Evolutionary conservation across 208 protist genomes (phyloP).

Genomic region (Trypanosoma caninum): DNA sequence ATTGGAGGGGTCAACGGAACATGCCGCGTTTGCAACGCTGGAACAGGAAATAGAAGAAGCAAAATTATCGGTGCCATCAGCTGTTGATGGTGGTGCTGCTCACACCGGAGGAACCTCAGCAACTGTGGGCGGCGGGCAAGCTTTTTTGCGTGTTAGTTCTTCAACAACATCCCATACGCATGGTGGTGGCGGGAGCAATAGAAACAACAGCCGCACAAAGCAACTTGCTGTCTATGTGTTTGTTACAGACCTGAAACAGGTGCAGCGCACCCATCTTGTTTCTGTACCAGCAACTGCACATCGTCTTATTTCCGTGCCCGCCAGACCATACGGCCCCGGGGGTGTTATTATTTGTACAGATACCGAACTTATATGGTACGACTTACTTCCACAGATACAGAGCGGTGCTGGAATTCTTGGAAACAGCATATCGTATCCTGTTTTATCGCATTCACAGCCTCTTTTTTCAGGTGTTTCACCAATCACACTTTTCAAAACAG

Average conservation of each 20-base stretch:
- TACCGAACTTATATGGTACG: conserved; percentile 93
- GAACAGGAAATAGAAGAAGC: conserved; percentile 74
- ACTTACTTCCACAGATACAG: conserved; percentile 46
- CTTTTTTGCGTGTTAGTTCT: conserved; percentile 20
- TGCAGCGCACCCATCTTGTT: conserved; percentile 95
- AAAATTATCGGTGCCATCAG: not conserved
- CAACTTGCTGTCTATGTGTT: conserved; percentile 95
- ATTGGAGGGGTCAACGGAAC: conserved; percentile 59
- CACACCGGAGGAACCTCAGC: not conserved
- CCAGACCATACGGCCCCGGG: conserved; percentile 88
- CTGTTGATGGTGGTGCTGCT: not conserved
- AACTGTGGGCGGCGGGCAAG: conserved; percentile 5
- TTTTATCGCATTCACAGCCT: not conserved
- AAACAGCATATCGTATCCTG: conserved; percentile 13
- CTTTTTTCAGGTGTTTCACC: conserved; percentile 9
- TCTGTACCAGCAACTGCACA: conserved; percentile 90
- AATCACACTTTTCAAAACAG: conserved; percentile 69
- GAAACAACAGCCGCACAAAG: not conserved
- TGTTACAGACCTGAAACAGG: conserved; percentile 97
- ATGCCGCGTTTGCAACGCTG: conserved; percentile 63
- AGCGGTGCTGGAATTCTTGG: conserved; percentile 13
- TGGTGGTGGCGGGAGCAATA: not conserved
- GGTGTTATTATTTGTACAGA: conserved; percentile 97
- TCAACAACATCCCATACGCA: not conserved
- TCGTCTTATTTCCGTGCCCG: conserved; percentile 87